Percentiles rank a stretch among this genome's conserved stretches.
Conservation (phyloP, 2,329 filamentous ascomycete genomes). For the Aspergillus ustus region DNA sequence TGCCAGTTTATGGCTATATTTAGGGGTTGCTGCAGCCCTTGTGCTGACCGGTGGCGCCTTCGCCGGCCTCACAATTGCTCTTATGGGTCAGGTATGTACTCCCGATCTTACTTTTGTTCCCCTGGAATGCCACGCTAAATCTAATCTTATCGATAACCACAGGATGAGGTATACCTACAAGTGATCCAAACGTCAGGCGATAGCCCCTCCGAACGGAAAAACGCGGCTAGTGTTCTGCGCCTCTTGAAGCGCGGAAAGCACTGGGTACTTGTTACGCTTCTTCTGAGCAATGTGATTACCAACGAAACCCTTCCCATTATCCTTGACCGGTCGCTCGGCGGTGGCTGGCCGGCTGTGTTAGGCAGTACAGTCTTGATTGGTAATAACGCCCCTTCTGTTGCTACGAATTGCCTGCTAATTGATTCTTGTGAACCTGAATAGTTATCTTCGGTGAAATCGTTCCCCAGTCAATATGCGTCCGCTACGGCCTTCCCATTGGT, state of each 20-base stretch:
- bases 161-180: conserved; percentile 96
- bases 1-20: conserved; percentile 77
- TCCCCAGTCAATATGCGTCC: conserved; percentile 93
- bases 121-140: background rate
- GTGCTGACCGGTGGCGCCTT: conserved; percentile 91
- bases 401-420: conserved; percentile 8
- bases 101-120: background rate
- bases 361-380: conserved; percentile 93
- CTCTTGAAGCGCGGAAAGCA: conserved; percentile 90
- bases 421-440: conserved; percentile 42
- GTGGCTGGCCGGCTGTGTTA: conserved; percentile 90
- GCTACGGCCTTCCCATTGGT: conserved; percentile 92
- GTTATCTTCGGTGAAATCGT: conserved; percentile 98
- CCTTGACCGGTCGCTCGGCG: conserved; percentile 88
- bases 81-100: conserved; percentile 64
- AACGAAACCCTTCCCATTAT: conserved; percentile 97
- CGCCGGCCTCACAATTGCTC: conserved; percentile 76
- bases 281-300: conserved; percentile 95
- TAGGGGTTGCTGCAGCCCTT: conserved; percentile 75
- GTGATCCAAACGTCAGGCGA: conserved; percentile 86
- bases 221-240: conserved; percentile 79
- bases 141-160: conserved; percentile 31
- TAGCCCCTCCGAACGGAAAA: conserved; percentile 76
- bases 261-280: conserved; percentile 93
- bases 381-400: conserved; percentile 50